Evolutionary conservation across 2,329 filamentous ascomycete genomes (phyloP).

Genomic region (Scopulariopsis brevicaulis): DNA sequence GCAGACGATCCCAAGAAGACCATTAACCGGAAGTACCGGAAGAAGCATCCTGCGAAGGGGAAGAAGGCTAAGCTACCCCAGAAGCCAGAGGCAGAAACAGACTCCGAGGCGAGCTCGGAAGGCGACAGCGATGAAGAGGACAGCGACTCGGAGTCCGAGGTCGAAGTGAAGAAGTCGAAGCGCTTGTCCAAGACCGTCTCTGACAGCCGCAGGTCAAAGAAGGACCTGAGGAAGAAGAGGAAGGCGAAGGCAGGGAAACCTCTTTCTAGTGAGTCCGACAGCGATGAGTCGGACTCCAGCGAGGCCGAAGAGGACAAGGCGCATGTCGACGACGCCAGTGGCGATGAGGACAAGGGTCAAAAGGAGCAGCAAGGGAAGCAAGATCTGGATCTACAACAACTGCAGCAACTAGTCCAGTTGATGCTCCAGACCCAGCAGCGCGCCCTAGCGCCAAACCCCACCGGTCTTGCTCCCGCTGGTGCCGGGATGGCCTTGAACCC

Average conservation of each 20-base stretch:
- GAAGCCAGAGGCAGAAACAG: not conserved
- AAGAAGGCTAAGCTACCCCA: not conserved
- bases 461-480: not conserved
- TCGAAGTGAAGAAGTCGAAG: conserved; percentile 2
- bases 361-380: not conserved
- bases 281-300: not conserved
- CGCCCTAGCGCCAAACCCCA: not conserved
- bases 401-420: not conserved
- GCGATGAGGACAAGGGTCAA: not conserved
- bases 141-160: not conserved
- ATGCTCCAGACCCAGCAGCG: not conserved
- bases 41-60: not conserved
- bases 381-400: not conserved
- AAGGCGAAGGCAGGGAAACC: not conserved
- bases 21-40: not conserved
- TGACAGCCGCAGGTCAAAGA: not conserved
- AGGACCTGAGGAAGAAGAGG: not conserved
- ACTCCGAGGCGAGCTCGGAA: not conserved
- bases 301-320: not conserved
- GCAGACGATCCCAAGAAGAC: not conserved
- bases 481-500: not conserved
- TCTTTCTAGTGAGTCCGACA: not conserved
- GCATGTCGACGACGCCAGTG: not conserved
- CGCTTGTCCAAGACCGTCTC: not conserved
- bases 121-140: conserved; percentile 2